Conservation (phyloP, 2,329 filamentous ascomycete species). For the Gnomoniopsis sp. region DNA sequence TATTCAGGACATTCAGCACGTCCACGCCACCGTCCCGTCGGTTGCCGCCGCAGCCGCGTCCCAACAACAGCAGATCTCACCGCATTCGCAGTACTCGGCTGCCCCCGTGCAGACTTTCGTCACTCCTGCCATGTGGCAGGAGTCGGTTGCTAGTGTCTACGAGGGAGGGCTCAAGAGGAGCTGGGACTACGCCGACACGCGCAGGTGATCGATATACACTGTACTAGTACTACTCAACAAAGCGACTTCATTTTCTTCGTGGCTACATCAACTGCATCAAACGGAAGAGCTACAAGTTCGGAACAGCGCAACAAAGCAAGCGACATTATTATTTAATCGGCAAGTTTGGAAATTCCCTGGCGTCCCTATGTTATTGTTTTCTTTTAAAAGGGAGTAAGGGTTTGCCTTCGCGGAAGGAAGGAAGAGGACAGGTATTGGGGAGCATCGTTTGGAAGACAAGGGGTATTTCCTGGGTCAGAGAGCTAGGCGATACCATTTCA, state of each 20-base stretch:
- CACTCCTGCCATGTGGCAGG: slow-evolving; percentile 71
- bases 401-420: too few relatives aligned
- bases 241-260: not conserved
- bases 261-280: not conserved
- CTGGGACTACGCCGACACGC: slow-evolving; percentile 54
- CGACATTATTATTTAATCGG: slow-evolving; percentile 1
- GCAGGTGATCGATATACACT: slow-evolving; percentile 22
- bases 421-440: too few relatives aligned
- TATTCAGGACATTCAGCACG: slow-evolving; percentile 50
- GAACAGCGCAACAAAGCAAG: not conserved
- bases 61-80: slow-evolving; percentile 30
- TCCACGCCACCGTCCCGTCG: slow-evolving; percentile 41
- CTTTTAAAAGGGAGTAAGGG: too few relatives aligned
- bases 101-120: slow-evolving; percentile 57
- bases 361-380: not conserved
- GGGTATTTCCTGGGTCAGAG: too few relatives aligned
- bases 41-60: slow-evolving; percentile 37
- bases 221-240: not conserved
- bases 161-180: slow-evolving; percentile 60
- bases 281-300: not conserved
- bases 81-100: slow-evolving; percentile 47
- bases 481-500: too few relatives aligned
- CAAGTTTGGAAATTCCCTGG: slow-evolving; percentile 7
- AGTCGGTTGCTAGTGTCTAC: slow-evolving; percentile 67
- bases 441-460: too few relatives aligned